Conservation (phyloP, 345 rosid genomes). For the Eucalyptus marginata region DNA sequence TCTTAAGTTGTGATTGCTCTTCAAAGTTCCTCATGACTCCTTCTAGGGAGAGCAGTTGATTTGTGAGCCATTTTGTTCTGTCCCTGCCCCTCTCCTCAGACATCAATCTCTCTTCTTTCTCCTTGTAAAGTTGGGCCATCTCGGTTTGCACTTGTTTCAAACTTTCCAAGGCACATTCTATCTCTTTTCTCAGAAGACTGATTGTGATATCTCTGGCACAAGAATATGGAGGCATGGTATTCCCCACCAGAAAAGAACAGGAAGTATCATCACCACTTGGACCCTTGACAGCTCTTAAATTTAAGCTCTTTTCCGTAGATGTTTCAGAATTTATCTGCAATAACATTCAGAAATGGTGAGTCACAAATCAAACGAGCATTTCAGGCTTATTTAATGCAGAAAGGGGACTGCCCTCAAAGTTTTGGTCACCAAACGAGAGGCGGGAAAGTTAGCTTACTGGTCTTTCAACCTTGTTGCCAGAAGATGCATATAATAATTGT, state of each 20-base stretch:
- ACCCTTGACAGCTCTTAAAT: slow-evolving; percentile 4
- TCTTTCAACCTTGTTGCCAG: slow-evolving; percentile 11
- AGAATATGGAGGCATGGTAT: not conserved
- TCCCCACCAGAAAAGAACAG: slow-evolving; percentile 13
- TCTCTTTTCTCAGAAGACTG: slow-evolving; percentile 59
- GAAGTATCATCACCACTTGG: slow-evolving; percentile 5
- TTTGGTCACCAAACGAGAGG: not conserved
- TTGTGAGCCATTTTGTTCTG: slow-evolving; percentile 27
- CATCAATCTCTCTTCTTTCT: slow-evolving; percentile 48
- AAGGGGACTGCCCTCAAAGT: not conserved
- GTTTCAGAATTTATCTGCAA: slow-evolving; percentile 32
- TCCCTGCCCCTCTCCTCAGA: slow-evolving; percentile 44
- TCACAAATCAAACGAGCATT: not conserved
- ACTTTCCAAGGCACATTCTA: slow-evolving; percentile 65
- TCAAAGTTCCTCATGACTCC: slow-evolving; percentile 31
- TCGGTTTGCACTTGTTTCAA: slow-evolving; percentile 62
- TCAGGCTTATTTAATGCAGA: not conserved
- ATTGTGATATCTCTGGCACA: slow-evolving; percentile 41
- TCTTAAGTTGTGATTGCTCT: slow-evolving; percentile 32
- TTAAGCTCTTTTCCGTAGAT: not conserved
- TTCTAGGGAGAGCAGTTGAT: slow-evolving; percentile 38
- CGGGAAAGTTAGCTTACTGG: slow-evolving; percentile 37
- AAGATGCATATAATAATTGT: slow-evolving; percentile 2
- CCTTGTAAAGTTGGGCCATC: slow-evolving; percentile 41
- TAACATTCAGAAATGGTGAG: not conserved